Conservation (phyloP, 768 basidiomycete genomes). For the Calocera viscosa region DNA sequence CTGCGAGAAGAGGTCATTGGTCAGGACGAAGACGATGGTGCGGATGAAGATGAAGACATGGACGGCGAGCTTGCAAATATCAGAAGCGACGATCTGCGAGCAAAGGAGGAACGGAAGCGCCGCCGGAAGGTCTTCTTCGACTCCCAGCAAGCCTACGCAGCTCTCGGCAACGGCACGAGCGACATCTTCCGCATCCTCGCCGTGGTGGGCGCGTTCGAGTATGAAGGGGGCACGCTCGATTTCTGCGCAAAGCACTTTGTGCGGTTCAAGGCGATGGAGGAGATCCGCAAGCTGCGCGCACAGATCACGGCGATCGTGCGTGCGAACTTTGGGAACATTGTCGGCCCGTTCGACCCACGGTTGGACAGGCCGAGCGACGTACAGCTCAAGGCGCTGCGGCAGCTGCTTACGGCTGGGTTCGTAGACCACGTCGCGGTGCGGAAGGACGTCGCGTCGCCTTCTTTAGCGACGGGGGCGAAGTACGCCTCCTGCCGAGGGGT, state of each 20-base stretch:
- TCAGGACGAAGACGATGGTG: slow-evolving; percentile 30
- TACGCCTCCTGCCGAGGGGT: slow-evolving; percentile 67
- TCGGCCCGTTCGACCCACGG: slow-evolving; percentile 48
- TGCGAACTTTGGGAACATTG: slow-evolving; percentile 55
- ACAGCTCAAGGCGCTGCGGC: slow-evolving; percentile 85
- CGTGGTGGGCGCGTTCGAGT: slow-evolving; percentile 95
- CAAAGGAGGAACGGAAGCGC: slow-evolving; percentile 45
- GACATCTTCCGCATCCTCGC: slow-evolving; percentile 81
- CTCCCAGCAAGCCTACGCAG: slow-evolving; percentile 65
- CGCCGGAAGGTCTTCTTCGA: slow-evolving; percentile 71
- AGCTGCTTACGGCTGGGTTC: slow-evolving; percentile 77
- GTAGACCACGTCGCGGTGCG: slow-evolving; percentile 92
- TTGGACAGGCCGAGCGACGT: slow-evolving; percentile 62
- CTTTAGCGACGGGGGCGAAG: slow-evolving; percentile 47
- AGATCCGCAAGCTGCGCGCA: slow-evolving; percentile 86
- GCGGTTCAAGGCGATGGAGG: slow-evolving; percentile 90
- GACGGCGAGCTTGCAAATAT: slow-evolving; percentile 35
- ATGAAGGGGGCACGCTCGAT: slow-evolving; percentile 59
- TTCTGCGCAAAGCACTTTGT: slow-evolving; percentile 90
- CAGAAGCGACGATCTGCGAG: slow-evolving; percentile 35
- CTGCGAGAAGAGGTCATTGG: slow-evolving; percentile 55
- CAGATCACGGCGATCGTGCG: slow-evolving; percentile 80
- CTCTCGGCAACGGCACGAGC: slow-evolving; percentile 66
- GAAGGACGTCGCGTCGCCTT: slow-evolving; percentile 61
- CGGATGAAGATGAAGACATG: slow-evolving; percentile 32